A percentile compares a stretch with the other conserved stretches of the same genome.
Conservation (phyloP, 2,329 filamentous ascomycete species). For the Leptographium radiaticola region DNA sequence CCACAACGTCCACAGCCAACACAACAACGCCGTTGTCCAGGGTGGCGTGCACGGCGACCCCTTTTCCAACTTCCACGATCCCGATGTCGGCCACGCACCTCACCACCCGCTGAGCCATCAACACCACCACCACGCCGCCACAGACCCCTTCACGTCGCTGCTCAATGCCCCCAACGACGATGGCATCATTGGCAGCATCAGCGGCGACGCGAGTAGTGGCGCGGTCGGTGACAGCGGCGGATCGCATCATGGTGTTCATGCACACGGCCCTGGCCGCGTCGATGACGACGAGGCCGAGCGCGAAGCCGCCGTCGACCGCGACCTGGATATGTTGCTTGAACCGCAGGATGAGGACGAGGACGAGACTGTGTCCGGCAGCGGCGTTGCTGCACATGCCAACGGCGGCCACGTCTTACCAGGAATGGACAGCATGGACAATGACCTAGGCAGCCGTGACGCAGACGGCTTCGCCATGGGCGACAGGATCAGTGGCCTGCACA, state of each 20-base stretch:
- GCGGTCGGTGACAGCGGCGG: not conserved
- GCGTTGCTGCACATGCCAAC: constrained; percentile 9
- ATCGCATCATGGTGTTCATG: not conserved
- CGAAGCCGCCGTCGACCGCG: constrained; percentile 29
- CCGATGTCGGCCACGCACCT: constrained; percentile 19
- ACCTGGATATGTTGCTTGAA: constrained; percentile 39
- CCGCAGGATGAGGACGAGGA: constrained; percentile 30
- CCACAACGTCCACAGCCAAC: constrained; percentile 15
- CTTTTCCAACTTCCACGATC: constrained; percentile 24
- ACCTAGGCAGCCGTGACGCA: not conserved
- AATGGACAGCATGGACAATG: not conserved
- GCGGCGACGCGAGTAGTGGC: not conserved
- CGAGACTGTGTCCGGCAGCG: not conserved
- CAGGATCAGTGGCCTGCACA: not conserved
- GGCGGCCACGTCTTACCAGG: not conserved
- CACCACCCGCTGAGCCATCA: constrained; percentile 10
- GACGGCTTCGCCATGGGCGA: constrained; percentile 1
- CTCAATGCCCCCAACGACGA: constrained; percentile 32
- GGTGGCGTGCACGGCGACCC: constrained; percentile 12
- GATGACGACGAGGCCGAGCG: constrained; percentile 21
- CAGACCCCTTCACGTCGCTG: constrained; percentile 39
- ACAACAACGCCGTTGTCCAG: constrained; percentile 14
- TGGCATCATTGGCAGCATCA: constrained; percentile 6
- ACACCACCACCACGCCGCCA: constrained; percentile 21
- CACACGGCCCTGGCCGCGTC: constrained; percentile 4